Conservation (phyloP, 2,329 filamentous ascomycete species). For the Botrytis aclada region DNA sequence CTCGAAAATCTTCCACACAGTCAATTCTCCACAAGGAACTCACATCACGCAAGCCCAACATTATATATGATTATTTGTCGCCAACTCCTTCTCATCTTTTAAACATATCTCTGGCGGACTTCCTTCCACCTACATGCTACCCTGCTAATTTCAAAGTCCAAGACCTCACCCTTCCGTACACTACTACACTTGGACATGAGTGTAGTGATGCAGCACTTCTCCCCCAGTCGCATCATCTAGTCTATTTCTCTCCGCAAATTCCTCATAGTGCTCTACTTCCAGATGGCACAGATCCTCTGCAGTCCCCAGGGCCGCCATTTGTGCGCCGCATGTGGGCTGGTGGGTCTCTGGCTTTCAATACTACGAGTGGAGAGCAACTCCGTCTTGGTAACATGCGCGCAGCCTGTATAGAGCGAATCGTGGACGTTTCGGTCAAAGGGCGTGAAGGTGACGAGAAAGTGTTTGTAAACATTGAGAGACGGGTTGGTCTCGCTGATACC, state of each 20-base stretch:
- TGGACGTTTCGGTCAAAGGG: constrained; percentile 41
- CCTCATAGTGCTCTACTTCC: constrained; percentile 60
- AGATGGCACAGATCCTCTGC: constrained; percentile 81
- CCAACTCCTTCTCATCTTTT: constrained; percentile 65
- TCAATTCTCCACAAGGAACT: constrained; percentile 27
- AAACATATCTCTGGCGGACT: constrained; percentile 56
- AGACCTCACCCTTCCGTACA: constrained; percentile 25
- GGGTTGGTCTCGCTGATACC: constrained; percentile 31
- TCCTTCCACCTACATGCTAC: constrained; percentile 44
- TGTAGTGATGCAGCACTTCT: constrained; percentile 16
- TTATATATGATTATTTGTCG: constrained; percentile 50
- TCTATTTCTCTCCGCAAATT: constrained; percentile 78
- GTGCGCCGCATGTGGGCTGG: constrained; percentile 85
- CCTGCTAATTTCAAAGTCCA: constrained; percentile 24
- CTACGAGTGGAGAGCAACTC: constrained; percentile 24
- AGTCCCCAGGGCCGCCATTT: constrained; percentile 71
- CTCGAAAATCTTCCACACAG: constrained; percentile 20
- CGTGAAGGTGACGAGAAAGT: constrained; percentile 33
- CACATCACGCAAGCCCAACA: constrained; percentile 27
- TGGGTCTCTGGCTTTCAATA: constrained; percentile 61
- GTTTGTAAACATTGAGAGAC: constrained; percentile 33
- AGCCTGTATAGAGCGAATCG: constrained; percentile 47
- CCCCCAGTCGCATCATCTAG: constrained; percentile 72
- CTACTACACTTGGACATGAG: background rate
- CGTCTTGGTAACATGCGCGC: constrained; percentile 40